These are phyloP conservation scores for Penicillium griseofulvum DNA, from an alignment of 2,329 filamentous ascomycete genomes.

Conservation along the genomic window DNA sequence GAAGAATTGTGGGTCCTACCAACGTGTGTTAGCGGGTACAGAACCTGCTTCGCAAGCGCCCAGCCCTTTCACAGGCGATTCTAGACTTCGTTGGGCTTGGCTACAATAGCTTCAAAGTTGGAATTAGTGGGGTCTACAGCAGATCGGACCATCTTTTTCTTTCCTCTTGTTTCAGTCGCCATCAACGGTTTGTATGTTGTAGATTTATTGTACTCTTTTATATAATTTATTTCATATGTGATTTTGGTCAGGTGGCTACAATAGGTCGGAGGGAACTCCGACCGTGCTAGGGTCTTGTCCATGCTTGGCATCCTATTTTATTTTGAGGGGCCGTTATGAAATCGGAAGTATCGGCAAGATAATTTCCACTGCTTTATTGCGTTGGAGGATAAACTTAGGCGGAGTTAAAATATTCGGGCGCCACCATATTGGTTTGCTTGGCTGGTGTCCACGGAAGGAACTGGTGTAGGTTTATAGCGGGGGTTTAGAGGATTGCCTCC, in stretches of 20 bases:
- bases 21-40: background rate
- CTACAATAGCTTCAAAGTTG: conserved; percentile 4
- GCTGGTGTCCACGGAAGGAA: background rate
- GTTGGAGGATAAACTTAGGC: background rate
- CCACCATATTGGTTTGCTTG: background rate
- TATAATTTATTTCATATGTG: background rate
- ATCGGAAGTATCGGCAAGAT: conserved; percentile 1
- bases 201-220: background rate
- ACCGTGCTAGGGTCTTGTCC: background rate
- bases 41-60: conserved; percentile 5
- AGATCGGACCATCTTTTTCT: background rate
- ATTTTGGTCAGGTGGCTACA: background rate
- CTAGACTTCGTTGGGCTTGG: conserved; percentile 7
- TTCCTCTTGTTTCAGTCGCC: background rate
- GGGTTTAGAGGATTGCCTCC: background rate
- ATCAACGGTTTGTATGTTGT: conserved; percentile 1
- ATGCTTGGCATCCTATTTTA: background rate
- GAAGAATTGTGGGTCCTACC: conserved; percentile 4
- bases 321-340: background rate
- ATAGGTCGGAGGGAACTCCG: background rate
- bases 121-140: conserved; percentile 3
- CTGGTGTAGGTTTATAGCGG: conserved; percentile 6
- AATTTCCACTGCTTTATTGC: background rate
- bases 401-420: background rate
- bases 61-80: conserved; percentile 5